phyloP scores from a whole-genome alignment of 768 basidiomycete species.

The Favolaschia claudopus region DNA sequence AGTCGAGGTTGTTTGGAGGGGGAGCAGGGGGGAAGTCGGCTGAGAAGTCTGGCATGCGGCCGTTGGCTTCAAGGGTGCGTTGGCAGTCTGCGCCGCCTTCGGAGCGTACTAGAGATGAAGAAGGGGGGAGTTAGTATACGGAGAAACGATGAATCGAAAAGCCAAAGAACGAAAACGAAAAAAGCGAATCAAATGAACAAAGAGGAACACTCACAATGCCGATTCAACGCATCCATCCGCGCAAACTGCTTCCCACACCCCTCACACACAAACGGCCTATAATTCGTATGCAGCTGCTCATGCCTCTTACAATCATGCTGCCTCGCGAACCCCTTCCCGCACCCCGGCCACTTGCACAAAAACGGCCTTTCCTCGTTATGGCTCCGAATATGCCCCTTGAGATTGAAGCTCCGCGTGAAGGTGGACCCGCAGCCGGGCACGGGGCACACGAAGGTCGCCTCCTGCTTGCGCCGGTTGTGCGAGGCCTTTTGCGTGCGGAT shows the following conservation, averaged over 20 bases:
- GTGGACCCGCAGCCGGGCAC: constrained; percentile 72
- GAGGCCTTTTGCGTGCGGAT: no score
- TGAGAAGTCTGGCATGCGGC: constrained; percentile 48
- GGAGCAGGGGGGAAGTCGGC: no score
- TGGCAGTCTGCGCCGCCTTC: constrained; percentile 85
- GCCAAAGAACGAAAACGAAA: not conserved
- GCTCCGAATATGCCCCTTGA: constrained; percentile 93
- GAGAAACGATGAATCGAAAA: not conserved
- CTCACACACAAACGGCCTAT: constrained; percentile 90
- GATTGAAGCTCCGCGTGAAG: constrained; percentile 92
- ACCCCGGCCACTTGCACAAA: constrained; percentile 93
- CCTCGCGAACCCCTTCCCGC: constrained; percentile 91
- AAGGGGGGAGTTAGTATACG: not conserved
- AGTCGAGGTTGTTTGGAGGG: no score
- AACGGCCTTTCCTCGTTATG: constrained; percentile 97
- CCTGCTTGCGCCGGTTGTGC: no score
- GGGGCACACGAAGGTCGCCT: no score
- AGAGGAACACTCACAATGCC: constrained; percentile 74
- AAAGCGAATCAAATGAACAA: not conserved
- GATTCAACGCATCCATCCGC: constrained; percentile 90
- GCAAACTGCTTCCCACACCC: constrained; percentile 94
- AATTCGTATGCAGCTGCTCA: constrained; percentile 91
- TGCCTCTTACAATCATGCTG: constrained; percentile 97
- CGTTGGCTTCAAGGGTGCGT: constrained; percentile 43
- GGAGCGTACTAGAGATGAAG: constrained; percentile 64